Conservation (phyloP, 441 rosid genomes). For the Breynia disticha region DNA sequence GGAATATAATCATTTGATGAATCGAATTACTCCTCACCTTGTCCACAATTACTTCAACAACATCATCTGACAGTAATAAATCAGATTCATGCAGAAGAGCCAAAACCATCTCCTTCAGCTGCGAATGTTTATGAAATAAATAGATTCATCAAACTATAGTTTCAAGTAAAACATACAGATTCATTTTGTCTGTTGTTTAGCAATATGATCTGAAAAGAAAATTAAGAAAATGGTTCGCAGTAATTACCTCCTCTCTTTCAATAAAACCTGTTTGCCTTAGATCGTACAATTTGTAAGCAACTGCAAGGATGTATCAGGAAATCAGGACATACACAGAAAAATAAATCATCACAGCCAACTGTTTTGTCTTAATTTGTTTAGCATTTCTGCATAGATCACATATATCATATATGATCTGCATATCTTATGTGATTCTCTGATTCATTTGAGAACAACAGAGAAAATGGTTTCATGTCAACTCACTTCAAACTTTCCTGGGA, state of each 20-base stretch:
- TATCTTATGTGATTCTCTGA: too few species aligned
- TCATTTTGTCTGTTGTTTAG: too few species aligned
- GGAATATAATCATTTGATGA: background rate
- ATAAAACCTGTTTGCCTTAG: constrained; percentile 75
- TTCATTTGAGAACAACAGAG: too few species aligned
- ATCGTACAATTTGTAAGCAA: constrained; percentile 82
- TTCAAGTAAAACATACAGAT: too few species aligned
- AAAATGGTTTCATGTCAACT: too few species aligned
- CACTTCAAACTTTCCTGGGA: too few species aligned
- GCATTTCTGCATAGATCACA: too few species aligned
- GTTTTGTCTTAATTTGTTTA: too few species aligned
- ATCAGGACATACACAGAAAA: too few species aligned
- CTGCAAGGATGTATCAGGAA: constrained; percentile 30
- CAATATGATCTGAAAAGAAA: background rate
- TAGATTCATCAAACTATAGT: background rate
- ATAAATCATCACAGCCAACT: too few species aligned
- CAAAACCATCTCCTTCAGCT: constrained; percentile 86
- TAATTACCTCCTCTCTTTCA: constrained; percentile 74
- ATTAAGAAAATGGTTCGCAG: background rate
- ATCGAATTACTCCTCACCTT: constrained; percentile 31
- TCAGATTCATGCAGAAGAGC: constrained; percentile 87
- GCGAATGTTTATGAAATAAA: constrained; percentile 1
- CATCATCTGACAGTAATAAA: constrained; percentile 51
- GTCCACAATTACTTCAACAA: constrained; percentile 58
- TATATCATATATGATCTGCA: too few species aligned